Evolutionary conservation across 2,329 filamentous ascomycete species (phyloP), one percentile per base, ranked within the genome.

Genomic region (Tricladium varicosporioides): DNA sequence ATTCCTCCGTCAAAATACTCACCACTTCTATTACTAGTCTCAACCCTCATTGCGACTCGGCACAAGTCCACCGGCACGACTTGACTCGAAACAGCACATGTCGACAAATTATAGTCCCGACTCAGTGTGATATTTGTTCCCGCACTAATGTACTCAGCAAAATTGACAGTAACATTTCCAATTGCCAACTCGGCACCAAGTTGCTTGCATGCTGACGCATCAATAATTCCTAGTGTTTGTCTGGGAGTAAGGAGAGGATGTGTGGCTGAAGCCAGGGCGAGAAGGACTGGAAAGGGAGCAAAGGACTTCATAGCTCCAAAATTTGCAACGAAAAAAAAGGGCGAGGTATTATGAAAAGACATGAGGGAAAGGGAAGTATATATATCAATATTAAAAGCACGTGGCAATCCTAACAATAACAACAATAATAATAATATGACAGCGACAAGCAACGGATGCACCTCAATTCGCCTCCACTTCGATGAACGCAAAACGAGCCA

Each of bases 101-200:
- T 51, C 9, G 40, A 27, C 5, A 66, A 36, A 40, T 60, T 56
- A 48, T 59, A 61, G 18, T 53, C 56, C 44, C 61, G 58, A 11
- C 52, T 48, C 2, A 61, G 42, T 1, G 48, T 40, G 15, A 63
- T 49, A 22, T 60, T 60, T 4, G 57, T 61, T 1, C 60, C 60
- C 13, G 60, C 54, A 1, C 58, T 53, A n/a, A 61, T 33, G 46
- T 60, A 61, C 2, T 56, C 18, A n/a, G 48, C 60, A 31, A 63
- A 63, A 18, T 65, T 62, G 32, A 65, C 58, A 5, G 57, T 62
- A 15, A 59, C 59, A 51, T 63, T 59, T 7, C 36, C 27, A 42
- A 65, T 54, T 5, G 36, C 22, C 1, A 61, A 31, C 2, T 52
- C 43, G 1, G 56, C 40, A 22, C 49, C 54, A 32, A 63, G 52